Evolutionary conservation across 1,139 yeast species (phyloP).

Genomic region (Saccharomyces hybrid): DNA sequence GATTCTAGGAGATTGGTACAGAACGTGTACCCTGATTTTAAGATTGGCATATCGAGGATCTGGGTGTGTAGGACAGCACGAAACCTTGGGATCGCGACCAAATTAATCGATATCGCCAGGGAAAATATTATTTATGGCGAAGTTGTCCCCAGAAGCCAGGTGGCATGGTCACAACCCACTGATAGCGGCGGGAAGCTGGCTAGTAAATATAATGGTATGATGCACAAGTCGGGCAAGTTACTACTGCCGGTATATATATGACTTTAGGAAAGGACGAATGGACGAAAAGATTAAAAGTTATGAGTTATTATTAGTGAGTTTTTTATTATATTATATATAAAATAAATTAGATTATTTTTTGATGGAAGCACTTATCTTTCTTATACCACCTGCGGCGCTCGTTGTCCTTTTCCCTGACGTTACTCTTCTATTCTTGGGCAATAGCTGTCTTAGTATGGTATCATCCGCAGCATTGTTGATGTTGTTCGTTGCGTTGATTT

Average conservation of each 20-base stretch:
- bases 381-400: conserved; percentile 30
- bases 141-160: conserved; percentile 16
- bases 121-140: conserved; percentile 18
- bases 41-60: conserved; percentile 29
- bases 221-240: conserved; percentile 29
- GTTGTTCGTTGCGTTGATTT: conserved; percentile 3
- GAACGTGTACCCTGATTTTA: conserved; percentile 22
- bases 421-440: conserved; percentile 29
- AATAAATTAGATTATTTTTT: conserved; percentile 16
- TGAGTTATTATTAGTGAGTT: conserved; percentile 1
- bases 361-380: conserved; percentile 29
- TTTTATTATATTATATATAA: neutral
- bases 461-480: conserved; percentile 9
- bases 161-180: conserved; percentile 34
- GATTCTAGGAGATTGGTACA: conserved; percentile 22
- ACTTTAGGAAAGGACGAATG: neutral
- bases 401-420: conserved; percentile 29
- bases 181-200: conserved; percentile 32
- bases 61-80: conserved; percentile 30
- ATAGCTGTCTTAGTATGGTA: conserved; percentile 21
- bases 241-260: conserved; percentile 29
- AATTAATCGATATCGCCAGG: conserved; percentile 27
- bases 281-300: neutral
- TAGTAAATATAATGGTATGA: conserved; percentile 25
- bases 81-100: conserved; percentile 25